A percentile compares a stretch with the other conserved stretches of the same genome.
Evolutionary conservation across 2,329 filamentous ascomycete genomes (phyloP).

Genomic region (Sphaceloma murrayae): DNA sequence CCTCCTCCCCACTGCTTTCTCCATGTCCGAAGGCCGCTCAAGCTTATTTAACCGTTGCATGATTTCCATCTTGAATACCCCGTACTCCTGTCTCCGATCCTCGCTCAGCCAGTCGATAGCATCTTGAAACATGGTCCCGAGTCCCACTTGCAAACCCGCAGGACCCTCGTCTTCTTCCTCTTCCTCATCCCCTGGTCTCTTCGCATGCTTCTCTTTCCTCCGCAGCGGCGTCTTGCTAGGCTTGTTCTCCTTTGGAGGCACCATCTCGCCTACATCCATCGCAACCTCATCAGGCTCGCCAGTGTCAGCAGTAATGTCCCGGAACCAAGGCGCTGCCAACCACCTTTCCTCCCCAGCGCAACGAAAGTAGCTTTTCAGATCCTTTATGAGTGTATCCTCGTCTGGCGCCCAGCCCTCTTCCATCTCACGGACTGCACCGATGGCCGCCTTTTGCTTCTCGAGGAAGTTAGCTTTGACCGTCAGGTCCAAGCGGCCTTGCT

Average conservation of each 20-base stretch:
- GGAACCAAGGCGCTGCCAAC: conserved; percentile 18
- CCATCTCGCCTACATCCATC: conserved; percentile 4
- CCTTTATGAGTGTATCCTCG: conserved; percentile 9
- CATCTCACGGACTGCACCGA: conserved; percentile 16
- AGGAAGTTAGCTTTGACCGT: conserved; percentile 8
- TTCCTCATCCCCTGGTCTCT: conserved; percentile 15
- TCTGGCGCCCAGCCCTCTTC: conserved; percentile 9
- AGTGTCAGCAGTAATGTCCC: conserved; percentile 1
- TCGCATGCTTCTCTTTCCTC: conserved; percentile 28
- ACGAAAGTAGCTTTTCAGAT: conserved; percentile 5
- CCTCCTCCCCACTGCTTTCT: not conserved
- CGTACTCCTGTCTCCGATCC: conserved; percentile 51
- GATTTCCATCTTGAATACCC: conserved; percentile 54
- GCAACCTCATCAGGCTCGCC: conserved; percentile 2
- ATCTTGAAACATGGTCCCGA: conserved; percentile 64
- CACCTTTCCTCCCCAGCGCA: conserved; percentile 13
- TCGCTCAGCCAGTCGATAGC: conserved; percentile 62
- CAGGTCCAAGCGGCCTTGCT: not conserved
- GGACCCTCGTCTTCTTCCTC: conserved; percentile 21
- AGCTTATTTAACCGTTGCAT: conserved; percentile 46
- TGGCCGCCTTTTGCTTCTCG: conserved; percentile 3
- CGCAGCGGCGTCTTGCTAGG: conserved; percentile 28
- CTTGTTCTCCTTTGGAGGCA: conserved; percentile 1
- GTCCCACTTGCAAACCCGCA: conserved; percentile 35
- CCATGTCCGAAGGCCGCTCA: conserved; percentile 25